These are phyloP conservation scores for Guillardia theta DNA, from an alignment of 78 protist species.

Conservation along the genomic window DNA sequence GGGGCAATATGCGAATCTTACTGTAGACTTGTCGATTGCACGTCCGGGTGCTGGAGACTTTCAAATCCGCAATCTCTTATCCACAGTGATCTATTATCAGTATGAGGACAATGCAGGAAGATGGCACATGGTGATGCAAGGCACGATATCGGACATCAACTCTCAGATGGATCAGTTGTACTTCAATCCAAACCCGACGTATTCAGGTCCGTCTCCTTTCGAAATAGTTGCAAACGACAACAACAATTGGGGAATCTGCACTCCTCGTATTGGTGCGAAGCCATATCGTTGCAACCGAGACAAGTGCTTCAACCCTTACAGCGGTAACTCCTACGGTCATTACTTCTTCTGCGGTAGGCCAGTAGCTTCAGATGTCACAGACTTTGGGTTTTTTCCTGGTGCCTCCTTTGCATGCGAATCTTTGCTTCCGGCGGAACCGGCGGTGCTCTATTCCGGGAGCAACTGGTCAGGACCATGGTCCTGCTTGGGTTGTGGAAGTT, in stretches of 20 bases:
- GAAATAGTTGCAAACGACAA: not conserved
- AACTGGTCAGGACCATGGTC: not conserved
- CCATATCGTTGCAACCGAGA: not conserved
- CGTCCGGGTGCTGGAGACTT: not conserved
- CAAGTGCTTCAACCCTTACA: not conserved
- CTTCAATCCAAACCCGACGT: not conserved
- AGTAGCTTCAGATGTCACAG: not conserved
- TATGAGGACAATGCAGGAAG: not conserved
- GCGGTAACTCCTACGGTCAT: not conserved
- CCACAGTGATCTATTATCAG: not conserved
- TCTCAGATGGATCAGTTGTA: not conserved
- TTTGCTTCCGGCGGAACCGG: too few species aligned
- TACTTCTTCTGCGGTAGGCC: not conserved
- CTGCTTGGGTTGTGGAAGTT: not conserved
- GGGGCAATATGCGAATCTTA: not conserved
- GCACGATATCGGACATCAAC: not conserved
- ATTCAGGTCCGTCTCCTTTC: not conserved
- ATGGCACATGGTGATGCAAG: not conserved
- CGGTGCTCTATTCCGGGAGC: too few species aligned
- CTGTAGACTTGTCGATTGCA: not conserved
- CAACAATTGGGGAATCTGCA: conserved; percentile 1
- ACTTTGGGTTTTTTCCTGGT: not conserved
- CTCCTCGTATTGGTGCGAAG: not conserved
- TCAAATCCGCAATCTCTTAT: not conserved
- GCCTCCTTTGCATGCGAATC: too few species aligned